phyloP scores from a whole-genome alignment of 2,329 filamentous ascomycete genomes.

The Fusarium nanum region DNA sequence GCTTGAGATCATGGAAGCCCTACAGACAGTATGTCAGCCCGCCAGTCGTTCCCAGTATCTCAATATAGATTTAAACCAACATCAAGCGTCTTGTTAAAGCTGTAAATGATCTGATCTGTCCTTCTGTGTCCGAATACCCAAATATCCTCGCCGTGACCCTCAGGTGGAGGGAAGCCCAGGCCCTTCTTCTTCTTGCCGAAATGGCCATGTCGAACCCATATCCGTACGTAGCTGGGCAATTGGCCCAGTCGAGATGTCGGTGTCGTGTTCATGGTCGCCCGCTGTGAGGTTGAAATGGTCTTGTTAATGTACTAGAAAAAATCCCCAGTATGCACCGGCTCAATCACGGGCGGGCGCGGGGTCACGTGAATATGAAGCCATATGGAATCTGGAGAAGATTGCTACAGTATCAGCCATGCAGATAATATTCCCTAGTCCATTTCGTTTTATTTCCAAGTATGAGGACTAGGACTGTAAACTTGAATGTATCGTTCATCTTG shows the following conservation, averaged over 20 bases:
- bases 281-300: slow-evolving; percentile 39
- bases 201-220: slow-evolving; percentile 56
- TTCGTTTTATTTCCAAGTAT: background rate
- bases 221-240: slow-evolving; percentile 57
- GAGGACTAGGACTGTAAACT: background rate
- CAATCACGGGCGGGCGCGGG: slow-evolving; percentile 28
- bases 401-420: background rate
- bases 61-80: slow-evolving; percentile 52
- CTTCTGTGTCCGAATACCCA: slow-evolving; percentile 66
- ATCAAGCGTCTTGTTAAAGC: slow-evolving; percentile 58
- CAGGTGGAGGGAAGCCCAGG: slow-evolving; percentile 46
- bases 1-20: slow-evolving; percentile 61
- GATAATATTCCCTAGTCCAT: background rate
- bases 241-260: slow-evolving; percentile 53
- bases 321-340: slow-evolving; percentile 28
- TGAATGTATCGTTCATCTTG: too few species aligned
- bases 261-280: slow-evolving; percentile 54
- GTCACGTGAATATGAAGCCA: slow-evolving; percentile 36
- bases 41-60: background rate
- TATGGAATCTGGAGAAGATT: background rate
- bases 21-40: slow-evolving; percentile 27
- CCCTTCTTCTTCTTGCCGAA: slow-evolving; percentile 39
- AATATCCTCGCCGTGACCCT: slow-evolving; percentile 67
- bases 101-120: slow-evolving; percentile 65
- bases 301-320: slow-evolving; percentile 40